Conservation (phyloP, 768 basidiomycete genomes). For the Tricholoma furcatifolium region DNA sequence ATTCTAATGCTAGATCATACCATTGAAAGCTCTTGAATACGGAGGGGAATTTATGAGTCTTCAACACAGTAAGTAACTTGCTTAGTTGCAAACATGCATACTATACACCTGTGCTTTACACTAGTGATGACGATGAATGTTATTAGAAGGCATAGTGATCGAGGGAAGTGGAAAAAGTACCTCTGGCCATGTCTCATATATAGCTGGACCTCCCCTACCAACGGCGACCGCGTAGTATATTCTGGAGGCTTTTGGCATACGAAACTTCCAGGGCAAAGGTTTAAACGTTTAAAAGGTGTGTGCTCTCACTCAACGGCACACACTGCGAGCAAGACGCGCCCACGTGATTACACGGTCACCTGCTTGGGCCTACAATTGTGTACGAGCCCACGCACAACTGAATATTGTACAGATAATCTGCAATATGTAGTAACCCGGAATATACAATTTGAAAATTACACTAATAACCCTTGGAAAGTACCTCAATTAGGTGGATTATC, state of each 20-base stretch:
- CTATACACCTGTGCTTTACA: slow-evolving; percentile 44
- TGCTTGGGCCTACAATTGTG: too few relatives aligned
- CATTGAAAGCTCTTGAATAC: slow-evolving; percentile 52
- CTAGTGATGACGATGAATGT: slow-evolving; percentile 23
- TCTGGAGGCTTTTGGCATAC: slow-evolving; percentile 28
- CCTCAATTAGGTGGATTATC: slow-evolving; percentile 1
- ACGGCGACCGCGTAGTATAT: slow-evolving; percentile 64
- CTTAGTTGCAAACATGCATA: not conserved
- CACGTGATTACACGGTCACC: not conserved
- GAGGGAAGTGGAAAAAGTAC: slow-evolving; percentile 30
- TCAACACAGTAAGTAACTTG: not conserved
- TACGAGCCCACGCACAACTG: too few relatives aligned
- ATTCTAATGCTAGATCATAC: slow-evolving; percentile 45
- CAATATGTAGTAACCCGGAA: too few relatives aligned
- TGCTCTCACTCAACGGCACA: too few relatives aligned
- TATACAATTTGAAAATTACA: too few relatives aligned
- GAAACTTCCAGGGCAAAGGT: not conserved
- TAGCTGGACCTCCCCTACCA: slow-evolving; percentile 55
- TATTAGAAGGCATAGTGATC: not conserved
- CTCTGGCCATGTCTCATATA: slow-evolving; percentile 62
- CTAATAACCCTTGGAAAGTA: not conserved
- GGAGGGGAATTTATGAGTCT: slow-evolving; percentile 57
- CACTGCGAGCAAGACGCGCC: too few relatives aligned
- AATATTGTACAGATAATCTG: too few relatives aligned
- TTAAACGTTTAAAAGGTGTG: too few relatives aligned